A percentile compares a stretch with the other conserved stretches of the same genome.
Conservation (phyloP, 2,329 filamentous ascomycete species). For the Colletotrichum eleusines region DNA sequence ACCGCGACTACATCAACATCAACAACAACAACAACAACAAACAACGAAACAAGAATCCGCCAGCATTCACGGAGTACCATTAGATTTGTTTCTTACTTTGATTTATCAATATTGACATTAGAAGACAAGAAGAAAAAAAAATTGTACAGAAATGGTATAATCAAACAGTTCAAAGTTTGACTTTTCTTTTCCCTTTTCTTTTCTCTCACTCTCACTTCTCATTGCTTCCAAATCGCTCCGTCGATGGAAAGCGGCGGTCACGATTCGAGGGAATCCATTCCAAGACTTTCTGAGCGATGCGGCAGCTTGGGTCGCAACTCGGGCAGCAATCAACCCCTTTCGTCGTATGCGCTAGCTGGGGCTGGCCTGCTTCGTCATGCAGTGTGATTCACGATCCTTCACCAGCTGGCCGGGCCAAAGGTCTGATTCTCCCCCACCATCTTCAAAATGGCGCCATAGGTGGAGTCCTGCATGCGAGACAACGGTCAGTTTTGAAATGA, state of each 20-base stretch:
- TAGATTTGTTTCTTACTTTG: slow-evolving; percentile 35
- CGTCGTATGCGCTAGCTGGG: slow-evolving; percentile 23
- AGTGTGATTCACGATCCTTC: slow-evolving; percentile 30
- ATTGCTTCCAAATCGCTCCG: no score
- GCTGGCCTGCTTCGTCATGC: slow-evolving; percentile 29
- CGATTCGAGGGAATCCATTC: background rate
- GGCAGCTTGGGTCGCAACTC: slow-evolving; percentile 29
- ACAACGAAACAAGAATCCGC: slow-evolving; percentile 40
- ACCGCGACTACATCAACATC: slow-evolving; percentile 26
- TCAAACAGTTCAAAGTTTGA: slow-evolving; percentile 11
- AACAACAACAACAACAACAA: slow-evolving; percentile 35
- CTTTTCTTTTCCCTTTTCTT: background rate
- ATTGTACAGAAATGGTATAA: slow-evolving; percentile 21
- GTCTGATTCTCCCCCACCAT: slow-evolving; percentile 45
- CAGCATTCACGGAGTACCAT: slow-evolving; percentile 40
- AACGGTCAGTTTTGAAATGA: background rate
- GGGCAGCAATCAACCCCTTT: slow-evolving; percentile 30
- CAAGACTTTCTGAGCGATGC: background rate
- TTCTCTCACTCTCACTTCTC: slow-evolving; percentile 6
- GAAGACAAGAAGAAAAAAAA: slow-evolving; percentile 9
- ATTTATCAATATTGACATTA: slow-evolving; percentile 3
- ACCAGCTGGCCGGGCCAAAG: slow-evolving; percentile 52
- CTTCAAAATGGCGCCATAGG: slow-evolving; percentile 44
- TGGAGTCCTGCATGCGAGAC: slow-evolving; percentile 43
- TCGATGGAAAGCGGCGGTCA: background rate